Conservation (phyloP, 2,329 filamentous ascomycete genomes). For the Trichoderma sp. region DNA sequence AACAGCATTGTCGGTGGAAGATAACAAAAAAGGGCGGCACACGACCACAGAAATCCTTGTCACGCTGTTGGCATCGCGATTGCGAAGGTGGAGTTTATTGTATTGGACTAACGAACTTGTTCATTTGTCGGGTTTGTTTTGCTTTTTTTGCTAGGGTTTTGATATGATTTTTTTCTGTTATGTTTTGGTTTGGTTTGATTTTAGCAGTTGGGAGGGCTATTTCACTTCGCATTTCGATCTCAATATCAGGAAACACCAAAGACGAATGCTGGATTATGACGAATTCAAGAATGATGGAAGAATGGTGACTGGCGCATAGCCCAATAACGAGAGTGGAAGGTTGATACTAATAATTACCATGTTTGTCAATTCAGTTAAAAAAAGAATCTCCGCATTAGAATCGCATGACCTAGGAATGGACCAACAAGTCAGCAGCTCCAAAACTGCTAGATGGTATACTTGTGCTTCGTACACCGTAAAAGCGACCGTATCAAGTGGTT, state of each 20-base stretch:
- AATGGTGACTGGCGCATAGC: constrained; percentile 14
- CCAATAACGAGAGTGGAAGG: neutral
- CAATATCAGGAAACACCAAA: constrained; percentile 1
- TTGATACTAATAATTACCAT: constrained; percentile 15
- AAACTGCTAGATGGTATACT: neutral
- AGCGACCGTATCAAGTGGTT: neutral
- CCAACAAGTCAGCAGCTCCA: neutral
- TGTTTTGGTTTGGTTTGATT: neutral
- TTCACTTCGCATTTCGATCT: neutral
- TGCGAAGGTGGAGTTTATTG: constrained; percentile 14
- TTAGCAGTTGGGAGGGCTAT: neutral
- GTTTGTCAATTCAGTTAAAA: neutral
- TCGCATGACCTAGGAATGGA: neutral
- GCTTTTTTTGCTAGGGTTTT: neutral
- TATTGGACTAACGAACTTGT: neutral
- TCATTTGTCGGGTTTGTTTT: neutral
- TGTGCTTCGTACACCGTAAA: neutral
- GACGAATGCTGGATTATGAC: neutral
- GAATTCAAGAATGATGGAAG: constrained; percentile 16
- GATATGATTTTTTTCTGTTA: neutral
- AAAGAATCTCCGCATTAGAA: neutral
- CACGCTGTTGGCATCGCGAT: neutral
- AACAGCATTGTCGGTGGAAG: neutral
- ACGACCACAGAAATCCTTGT: neutral
- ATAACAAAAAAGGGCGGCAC: neutral